Evolutionary conservation across 257 asterid genomes (phyloP), one percentile per base, ranked within the genome.

Genomic region (Solanum clarkiae): DNA sequence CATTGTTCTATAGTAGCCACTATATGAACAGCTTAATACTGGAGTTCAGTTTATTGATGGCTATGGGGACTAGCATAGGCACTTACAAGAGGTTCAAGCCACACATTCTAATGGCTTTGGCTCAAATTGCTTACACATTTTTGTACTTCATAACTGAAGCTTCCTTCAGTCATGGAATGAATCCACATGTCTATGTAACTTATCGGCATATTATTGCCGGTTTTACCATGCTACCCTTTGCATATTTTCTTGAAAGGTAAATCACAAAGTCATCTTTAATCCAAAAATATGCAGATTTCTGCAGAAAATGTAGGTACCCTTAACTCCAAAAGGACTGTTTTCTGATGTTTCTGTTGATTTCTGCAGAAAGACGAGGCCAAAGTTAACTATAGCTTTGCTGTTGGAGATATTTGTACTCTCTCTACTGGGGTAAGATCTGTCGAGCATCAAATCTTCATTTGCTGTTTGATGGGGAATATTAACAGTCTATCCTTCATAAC

Each of bases 131-230:
- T 80, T 91, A 91, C 47, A 89, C 97, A 14, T 84, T 93, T 85
- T 84, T 90, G 87, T 94, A 92, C 54, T 90, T 93, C 89, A 92
- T 93, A 57, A 92, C 95, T 6, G 93, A 94, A 80, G 97, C 97
- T 60, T 93, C 97, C 29, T 94, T 94, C 92, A 86, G 89, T 81
- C 94, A 94, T 85, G 97, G 97, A 45, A 91, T 94, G 97, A 88
- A 93, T 42, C 93, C 95, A 81, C 92, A 84, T 55, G 97, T 93
- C 83, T 94, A 94, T 11, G 89, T 94, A 15, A 93, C 94, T 32
- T 94, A 92, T 60, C 89, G 98, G 24, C 93, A 92, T 57, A 66
- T 91, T 5, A 89, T 94, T 3, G 93, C 94, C 12, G 93, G 90
- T 24, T 72, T 93, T 2, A 44, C 74, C 12, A 84, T 89, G 80